phyloP scores from a whole-genome alignment of 768 basidiomycete genomes.

The Gloeostereum incarnatum region DNA sequence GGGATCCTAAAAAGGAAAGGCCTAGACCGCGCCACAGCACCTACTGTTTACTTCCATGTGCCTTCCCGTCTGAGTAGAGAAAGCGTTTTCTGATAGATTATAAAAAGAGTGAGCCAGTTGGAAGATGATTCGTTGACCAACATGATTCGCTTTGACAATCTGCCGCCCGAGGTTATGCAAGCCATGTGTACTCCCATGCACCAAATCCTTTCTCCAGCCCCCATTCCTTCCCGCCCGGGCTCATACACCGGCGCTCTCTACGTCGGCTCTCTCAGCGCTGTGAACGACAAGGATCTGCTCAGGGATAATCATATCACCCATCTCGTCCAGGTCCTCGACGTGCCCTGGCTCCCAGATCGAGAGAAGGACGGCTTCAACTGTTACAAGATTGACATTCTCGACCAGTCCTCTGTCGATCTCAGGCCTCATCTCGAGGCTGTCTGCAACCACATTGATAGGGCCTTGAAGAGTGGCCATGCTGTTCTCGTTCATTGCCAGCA shows the following conservation, averaged over 20 bases:
- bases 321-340: slow-evolving; percentile 55
- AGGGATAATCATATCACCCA: slow-evolving; percentile 37
- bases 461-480: slow-evolving; percentile 49
- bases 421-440: slow-evolving; percentile 60
- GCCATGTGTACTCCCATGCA: slow-evolving; percentile 87
- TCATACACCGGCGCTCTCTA: slow-evolving; percentile 44
- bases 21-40: no score
- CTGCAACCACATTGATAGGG: slow-evolving; percentile 56
- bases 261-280: slow-evolving; percentile 54
- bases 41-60: no score
- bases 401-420: slow-evolving; percentile 52
- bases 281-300: slow-evolving; percentile 48
- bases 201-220: slow-evolving; percentile 42
- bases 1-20: no score
- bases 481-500: slow-evolving; percentile 80
- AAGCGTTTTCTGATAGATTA: no score
- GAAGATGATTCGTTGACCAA: no score
- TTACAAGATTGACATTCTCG: slow-evolving; percentile 61
- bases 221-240: slow-evolving; percentile 13
- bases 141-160: slow-evolving; percentile 75
- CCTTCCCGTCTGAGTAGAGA: no score
- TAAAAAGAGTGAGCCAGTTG: no score
- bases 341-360: slow-evolving; percentile 46
- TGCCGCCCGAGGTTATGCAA: slow-evolving; percentile 70
- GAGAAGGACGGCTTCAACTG: slow-evolving; percentile 39